These are phyloP conservation scores for Pestalotiopsis sp. DNA, from an alignment of 2,329 filamentous ascomycete genomes.

Conservation along the genomic window DNA sequence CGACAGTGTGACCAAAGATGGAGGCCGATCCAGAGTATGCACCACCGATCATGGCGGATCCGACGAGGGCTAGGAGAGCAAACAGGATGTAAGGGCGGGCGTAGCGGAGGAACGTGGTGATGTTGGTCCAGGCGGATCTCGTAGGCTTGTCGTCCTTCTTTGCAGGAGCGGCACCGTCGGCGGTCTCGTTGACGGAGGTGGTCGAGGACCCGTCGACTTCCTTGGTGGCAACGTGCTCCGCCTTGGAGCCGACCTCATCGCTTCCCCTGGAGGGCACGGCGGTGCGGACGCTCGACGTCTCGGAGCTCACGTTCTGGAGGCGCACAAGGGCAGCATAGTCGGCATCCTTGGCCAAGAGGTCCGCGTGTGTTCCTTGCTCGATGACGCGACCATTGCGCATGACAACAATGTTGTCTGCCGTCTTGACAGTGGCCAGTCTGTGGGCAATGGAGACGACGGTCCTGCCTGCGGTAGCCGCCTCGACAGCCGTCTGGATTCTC, in stretches of 20 bases:
- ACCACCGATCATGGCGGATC: conserved; percentile 57
- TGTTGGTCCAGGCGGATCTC: conserved; percentile 38
- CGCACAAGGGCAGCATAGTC: conserved; percentile 35
- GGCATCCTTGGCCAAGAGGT: conserved; percentile 48
- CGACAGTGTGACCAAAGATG: conserved; percentile 55
- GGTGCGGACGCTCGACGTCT: conserved; percentile 33
- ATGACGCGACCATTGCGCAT: conserved; percentile 61
- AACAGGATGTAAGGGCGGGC: conserved; percentile 41
- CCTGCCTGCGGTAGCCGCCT: conserved; percentile 37
- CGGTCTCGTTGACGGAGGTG: conserved; percentile 10
- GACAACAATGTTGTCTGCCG: conserved; percentile 69
- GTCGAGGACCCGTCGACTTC: conserved; percentile 19
- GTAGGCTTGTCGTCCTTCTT: conserved; percentile 13
- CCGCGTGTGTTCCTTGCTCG: conserved; percentile 64
- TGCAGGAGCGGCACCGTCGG: conserved; percentile 17
- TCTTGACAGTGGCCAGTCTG: conserved; percentile 60
- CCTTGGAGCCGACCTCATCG: conserved; percentile 42
- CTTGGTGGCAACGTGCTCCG: conserved; percentile 16
- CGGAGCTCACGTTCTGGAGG: conserved; percentile 36
- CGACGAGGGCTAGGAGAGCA: conserved; percentile 42
- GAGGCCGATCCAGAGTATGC: conserved; percentile 57
- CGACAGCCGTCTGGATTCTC: conserved; percentile 42
- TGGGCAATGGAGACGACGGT: conserved; percentile 71
- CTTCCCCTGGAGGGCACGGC: conserved; percentile 28
- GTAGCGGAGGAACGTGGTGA: conserved; percentile 39